These are phyloP conservation scores for Pichia kluyveri DNA, from an alignment of 805 yeast species.

Conservation along the genomic window DNA sequence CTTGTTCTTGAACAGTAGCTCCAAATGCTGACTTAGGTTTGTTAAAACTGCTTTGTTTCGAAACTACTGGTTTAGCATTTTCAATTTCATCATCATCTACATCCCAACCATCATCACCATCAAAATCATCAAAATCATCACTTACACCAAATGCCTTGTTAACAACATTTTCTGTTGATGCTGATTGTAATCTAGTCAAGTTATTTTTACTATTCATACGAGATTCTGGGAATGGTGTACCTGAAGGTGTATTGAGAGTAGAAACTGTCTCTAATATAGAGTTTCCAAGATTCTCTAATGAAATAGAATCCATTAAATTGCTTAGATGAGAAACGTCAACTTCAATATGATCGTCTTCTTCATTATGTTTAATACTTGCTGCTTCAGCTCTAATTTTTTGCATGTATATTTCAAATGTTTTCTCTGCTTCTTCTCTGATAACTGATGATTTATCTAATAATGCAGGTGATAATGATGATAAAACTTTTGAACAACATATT, in stretches of 20 bases:
- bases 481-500: constrained; percentile 67
- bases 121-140: constrained; percentile 15
- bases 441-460: constrained; percentile 63
- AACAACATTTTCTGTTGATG: not conserved
- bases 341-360: constrained; percentile 19
- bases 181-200: not conserved
- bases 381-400: constrained; percentile 43
- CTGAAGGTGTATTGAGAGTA: not conserved
- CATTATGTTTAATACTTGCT: constrained; percentile 22
- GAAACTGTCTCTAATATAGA: constrained; percentile 1
- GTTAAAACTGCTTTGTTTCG: not conserved
- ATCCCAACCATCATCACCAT: constrained; percentile 24
- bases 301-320: constrained; percentile 12
- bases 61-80: not conserved
- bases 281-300: constrained; percentile 17
- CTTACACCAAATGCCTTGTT: not conserved
- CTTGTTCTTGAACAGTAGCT: not conserved
- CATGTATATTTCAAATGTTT: constrained; percentile 55
- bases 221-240: constrained; percentile 4
- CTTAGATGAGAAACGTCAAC: constrained; percentile 12
- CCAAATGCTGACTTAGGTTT: not conserved
- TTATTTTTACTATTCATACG: not conserved
- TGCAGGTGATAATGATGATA: constrained; percentile 81
- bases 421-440: constrained; percentile 66
- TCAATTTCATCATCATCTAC: constrained; percentile 13